Base-by-base conservation (phyloP, 2,329 filamentous ascomycete genomes). In the Fusarium sp. region DNA sequence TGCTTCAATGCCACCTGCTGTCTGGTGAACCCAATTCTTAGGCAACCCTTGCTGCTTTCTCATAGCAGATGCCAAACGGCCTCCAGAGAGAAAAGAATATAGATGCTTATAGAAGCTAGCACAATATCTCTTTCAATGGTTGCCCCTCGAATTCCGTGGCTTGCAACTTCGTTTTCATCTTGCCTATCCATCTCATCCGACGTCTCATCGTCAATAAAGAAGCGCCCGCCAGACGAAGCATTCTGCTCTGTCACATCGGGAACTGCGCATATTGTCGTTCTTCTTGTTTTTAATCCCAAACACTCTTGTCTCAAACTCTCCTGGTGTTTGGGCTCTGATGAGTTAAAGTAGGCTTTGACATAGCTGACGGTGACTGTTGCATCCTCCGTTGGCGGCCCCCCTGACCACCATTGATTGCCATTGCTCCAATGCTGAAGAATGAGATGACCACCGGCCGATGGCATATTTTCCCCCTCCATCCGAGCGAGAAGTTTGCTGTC, bases 271-370 rank as follows among this genome's bases (percentile, higher is more conserved):
- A 73, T 59, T n/a, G 74, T 47, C 25, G 47, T 17, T 17, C 45
- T 63, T 33, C 63, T 60, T 10, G 56, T 54, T 50, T 72, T 59
- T n/a, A 32, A 43, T 22, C 56, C 22, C 12, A 60, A 47, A 25
- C 79, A 80, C 30, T 40, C 54, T 14, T 56, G 61, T 30, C 43
- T 63, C 50, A 58, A 65, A 35, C 57, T 57, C 30, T 58, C 43
- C 54, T 74, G 76, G 37, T 61, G 61, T 4, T 69, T 38, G 3
- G 76, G 71, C 22, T 85, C 75, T 4, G 91, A 91, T 17, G 91
- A 91, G 84, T 95, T 95, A 85, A 95, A 96, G 81, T 95, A 96
- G 0, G 91, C 91, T 80, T 94, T 94, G 66, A 95, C 87, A 78
- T 95, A 95, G 40, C 86, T 88, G 27, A 95, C 86, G 8, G 87